Base-by-base conservation (phyloP, 1,284 basidiomycete genomes). In the Tetrapyrgos nigripes region DNA sequence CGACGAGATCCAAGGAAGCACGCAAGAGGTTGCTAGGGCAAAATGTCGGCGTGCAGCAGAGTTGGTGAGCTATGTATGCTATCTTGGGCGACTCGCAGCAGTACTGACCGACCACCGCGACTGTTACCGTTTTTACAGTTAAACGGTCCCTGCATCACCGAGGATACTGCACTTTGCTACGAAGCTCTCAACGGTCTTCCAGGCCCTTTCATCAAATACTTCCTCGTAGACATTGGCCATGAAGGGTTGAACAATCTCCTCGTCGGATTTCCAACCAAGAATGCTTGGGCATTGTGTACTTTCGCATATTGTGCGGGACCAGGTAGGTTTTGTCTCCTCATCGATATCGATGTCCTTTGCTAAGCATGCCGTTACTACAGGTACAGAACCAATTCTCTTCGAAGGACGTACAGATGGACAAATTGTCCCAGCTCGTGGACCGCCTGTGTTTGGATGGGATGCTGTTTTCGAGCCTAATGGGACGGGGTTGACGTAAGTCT, bases 121-220 rank as follows among this genome's bases (percentile, higher is more conserved):
- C 23, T 28, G 50, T 43, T 49, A 44, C 44, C 28, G 27, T 49
- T 48, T 58, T 62, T 44, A 28, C 59, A 92, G 90, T 77, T 94
- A 28, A 85, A 88, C 9, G 88, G 89, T 0, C 91, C 96, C 4
- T 97, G 94, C 68, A 94, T 98, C 63, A 98, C 96, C 0, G 97
- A 98, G 76, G 97, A 99, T 73, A 98, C 97, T 0, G 95, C 97
- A 0, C 84, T 98, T 4, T 93, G 91, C 67, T 98, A 95, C 70
- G 86, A 89, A 64, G 95, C 96, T 0, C 79, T 98, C 35, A 85
- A 88, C 43, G 96, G 94, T 1, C 84, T 99, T 4, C 97, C 97
- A 2, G 97, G 97, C 0, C 96, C 96, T 0, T 99, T 97, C 76
- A 97, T 99, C 82, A 99, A 99, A 70, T 84, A 94, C 68, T 98